Evolutionary conservation across 257 asterid genomes (phyloP).

Genomic region (Solanum dulcamara): DNA sequence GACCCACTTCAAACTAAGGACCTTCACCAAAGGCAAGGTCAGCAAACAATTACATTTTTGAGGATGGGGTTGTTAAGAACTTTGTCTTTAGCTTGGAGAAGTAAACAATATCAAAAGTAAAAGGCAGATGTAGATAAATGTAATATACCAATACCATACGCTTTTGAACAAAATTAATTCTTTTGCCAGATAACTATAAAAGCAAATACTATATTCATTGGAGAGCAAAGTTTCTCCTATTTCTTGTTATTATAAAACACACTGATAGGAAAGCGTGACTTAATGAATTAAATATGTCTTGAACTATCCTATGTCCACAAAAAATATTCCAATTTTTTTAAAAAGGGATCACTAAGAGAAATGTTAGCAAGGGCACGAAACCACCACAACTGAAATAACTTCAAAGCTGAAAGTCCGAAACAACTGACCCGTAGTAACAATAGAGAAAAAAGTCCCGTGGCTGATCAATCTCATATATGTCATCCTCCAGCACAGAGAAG

Average conservation of each 20-base stretch:
- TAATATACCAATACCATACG: background rate
- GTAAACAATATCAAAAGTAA: background rate
- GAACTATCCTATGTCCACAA: background rate
- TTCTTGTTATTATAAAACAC: background rate
- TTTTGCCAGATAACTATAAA: background rate
- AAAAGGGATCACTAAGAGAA: background rate
- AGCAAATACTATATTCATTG: background rate
- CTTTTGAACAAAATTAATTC: background rate
- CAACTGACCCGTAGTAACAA: conserved; percentile 82
- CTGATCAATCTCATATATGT: conserved; percentile 70
- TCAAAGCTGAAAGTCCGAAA: background rate
- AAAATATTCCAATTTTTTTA: background rate
- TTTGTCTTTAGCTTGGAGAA: background rate
- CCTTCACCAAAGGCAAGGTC: background rate
- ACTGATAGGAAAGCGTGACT: background rate
- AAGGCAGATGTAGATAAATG: background rate
- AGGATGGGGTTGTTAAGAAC: background rate
- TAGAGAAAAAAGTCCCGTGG: conserved; percentile 84
- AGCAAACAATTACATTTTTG: background rate
- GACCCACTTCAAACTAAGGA: background rate
- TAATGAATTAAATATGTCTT: background rate
- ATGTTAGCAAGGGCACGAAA: background rate
- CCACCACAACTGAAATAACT: background rate
- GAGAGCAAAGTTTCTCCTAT: background rate
- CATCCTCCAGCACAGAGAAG: conserved; percentile 55